phyloP scores from a whole-genome alignment of 2,329 filamentous ascomycete species.

The Fusarium sp. region DNA sequence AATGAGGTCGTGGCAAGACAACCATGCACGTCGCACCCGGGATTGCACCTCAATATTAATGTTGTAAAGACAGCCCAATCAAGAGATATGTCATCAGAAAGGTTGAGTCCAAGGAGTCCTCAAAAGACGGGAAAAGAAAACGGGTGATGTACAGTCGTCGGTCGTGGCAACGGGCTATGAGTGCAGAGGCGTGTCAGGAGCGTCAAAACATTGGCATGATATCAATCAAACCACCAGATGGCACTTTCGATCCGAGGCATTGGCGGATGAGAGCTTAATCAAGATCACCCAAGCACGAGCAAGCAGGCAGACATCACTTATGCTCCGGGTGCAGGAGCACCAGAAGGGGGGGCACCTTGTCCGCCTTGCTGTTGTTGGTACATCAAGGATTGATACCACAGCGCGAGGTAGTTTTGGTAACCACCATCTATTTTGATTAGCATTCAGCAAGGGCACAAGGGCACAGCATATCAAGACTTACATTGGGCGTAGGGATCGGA shows the following conservation, averaged over 20 bases:
- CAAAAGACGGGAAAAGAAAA: constrained; percentile 36
- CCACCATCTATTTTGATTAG: constrained; percentile 69
- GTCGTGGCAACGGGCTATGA: constrained; percentile 44
- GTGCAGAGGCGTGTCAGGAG: constrained; percentile 28
- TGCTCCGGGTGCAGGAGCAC: constrained; percentile 49
- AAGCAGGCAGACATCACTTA: constrained; percentile 47
- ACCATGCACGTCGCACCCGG: constrained; percentile 35
- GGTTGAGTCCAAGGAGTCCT: constrained; percentile 39
- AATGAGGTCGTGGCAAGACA: constrained; percentile 24
- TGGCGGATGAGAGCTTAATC: constrained; percentile 43
- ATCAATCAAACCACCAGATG: constrained; percentile 47
- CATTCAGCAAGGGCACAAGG: background rate
- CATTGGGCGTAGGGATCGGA: constrained; percentile 80
- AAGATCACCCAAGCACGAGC: constrained; percentile 48
- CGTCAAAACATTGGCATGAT: constrained; percentile 42
- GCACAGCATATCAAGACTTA: constrained; percentile 52
- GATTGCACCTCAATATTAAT: constrained; percentile 39
- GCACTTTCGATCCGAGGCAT: constrained; percentile 35
- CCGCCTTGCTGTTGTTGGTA: constrained; percentile 55
- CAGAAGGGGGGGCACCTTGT: constrained; percentile 48
- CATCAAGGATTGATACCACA: constrained; percentile 79
- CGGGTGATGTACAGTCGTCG: constrained; percentile 46
- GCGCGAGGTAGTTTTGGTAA: constrained; percentile 80
- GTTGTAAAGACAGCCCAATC: constrained; percentile 38
- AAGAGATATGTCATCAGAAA: constrained; percentile 45